These are phyloP conservation scores for Vaccinium corymbosum DNA, from an alignment of 148 eudicot genomes.

Conservation along the genomic window DNA sequence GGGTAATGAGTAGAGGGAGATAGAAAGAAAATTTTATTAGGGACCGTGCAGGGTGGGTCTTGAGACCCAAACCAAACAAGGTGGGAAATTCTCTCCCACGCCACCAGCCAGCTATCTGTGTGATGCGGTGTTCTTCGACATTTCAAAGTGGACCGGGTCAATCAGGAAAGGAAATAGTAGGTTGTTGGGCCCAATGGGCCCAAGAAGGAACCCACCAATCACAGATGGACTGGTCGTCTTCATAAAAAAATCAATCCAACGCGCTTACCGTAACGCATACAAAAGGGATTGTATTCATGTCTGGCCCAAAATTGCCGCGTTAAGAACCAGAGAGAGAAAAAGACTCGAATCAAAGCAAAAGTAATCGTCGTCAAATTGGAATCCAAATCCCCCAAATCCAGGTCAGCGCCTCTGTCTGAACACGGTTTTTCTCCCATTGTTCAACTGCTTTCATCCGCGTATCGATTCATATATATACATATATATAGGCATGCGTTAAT, in stretches of 20 bases:
- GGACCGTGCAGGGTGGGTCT: too few relatives aligned
- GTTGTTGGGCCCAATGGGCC: background rate
- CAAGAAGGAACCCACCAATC: background rate
- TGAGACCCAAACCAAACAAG: too few relatives aligned
- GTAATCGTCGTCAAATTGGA: background rate
- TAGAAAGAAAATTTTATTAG: too few relatives aligned
- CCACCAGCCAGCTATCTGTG: background rate
- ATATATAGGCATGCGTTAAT: background rate
- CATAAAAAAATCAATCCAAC: background rate
- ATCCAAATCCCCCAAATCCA: constrained; percentile 8
- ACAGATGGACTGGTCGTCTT: background rate
- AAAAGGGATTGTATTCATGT: background rate
- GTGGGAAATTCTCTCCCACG: too few relatives aligned
- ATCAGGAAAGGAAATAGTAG: background rate
- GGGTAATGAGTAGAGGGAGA: too few relatives aligned
- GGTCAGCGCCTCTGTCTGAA: constrained; percentile 3
- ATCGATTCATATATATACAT: background rate
- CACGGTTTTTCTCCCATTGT: background rate
- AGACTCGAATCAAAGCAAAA: background rate
- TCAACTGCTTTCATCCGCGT: background rate
- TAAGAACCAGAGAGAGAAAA: background rate
- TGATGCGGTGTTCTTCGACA: background rate
- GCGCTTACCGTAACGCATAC: too few relatives aligned
- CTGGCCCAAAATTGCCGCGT: background rate
- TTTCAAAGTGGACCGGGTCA: background rate